Evolutionary conservation across 2,329 filamentous ascomycete species (phyloP).

Genomic region (Cryphonectria japonica): DNA sequence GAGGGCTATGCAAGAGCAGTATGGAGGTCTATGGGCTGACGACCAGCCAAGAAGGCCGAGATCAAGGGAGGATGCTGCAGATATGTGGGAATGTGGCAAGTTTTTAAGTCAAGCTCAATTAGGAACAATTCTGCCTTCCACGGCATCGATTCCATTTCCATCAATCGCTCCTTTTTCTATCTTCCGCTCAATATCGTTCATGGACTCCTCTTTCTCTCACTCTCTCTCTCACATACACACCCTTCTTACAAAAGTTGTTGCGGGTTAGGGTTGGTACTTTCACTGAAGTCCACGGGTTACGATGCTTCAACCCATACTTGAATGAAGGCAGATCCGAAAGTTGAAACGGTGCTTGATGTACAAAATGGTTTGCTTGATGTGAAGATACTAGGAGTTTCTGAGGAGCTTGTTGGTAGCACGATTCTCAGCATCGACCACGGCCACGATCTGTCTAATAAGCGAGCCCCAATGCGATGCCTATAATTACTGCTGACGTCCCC

Average conservation of each 20-base stretch:
- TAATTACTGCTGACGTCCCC: background rate
- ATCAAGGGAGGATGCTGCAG: no score
- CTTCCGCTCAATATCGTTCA: background rate
- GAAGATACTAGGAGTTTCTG: background rate
- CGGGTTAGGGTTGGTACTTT: background rate
- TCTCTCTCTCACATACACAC: no score
- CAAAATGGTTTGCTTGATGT: background rate
- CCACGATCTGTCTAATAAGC: background rate
- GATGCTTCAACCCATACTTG: background rate
- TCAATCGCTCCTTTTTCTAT: background rate
- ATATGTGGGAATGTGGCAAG: no score
- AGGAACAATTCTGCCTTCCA: no score
- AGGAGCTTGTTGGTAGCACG: background rate
- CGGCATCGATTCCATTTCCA: no score
- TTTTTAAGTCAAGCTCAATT: background rate
- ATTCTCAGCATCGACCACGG: background rate
- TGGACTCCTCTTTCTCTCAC: background rate
- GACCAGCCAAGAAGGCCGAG: no score
- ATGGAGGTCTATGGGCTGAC: no score
- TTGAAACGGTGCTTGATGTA: background rate
- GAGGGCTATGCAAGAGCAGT: no score
- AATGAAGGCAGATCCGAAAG: background rate
- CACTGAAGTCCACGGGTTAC: no score
- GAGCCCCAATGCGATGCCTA: background rate
- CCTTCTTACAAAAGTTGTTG: background rate